Conservation (phyloP, 768 basidiomycete genomes). For the Lyophyllum shimeji region DNA sequence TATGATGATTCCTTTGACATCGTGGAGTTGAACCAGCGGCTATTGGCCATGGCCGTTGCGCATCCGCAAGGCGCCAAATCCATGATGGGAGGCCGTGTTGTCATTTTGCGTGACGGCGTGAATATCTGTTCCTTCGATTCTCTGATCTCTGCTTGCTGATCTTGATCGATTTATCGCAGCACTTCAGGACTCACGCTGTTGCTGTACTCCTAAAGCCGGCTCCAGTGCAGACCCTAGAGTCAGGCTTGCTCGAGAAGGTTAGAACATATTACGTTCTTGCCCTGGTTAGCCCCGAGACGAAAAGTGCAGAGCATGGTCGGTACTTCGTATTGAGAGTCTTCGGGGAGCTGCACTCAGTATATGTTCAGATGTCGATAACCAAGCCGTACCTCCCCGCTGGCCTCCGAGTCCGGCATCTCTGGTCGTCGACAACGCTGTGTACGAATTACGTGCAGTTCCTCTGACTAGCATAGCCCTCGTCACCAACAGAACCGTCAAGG, state of each 20-base stretch:
- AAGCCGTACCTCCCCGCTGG: constrained; percentile 74
- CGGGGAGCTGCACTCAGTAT: background rate
- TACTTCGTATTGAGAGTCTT: background rate
- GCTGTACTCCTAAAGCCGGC: constrained; percentile 73
- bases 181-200: constrained; percentile 68
- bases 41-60: constrained; percentile 58
- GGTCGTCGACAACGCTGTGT: constrained; percentile 51
- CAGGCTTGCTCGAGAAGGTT: constrained; percentile 45
- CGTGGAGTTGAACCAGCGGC: constrained; percentile 56
- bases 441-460: constrained; percentile 66
- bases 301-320: constrained; percentile 53
- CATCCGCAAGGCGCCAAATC: constrained; percentile 69
- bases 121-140: constrained; percentile 21
- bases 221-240: constrained; percentile 42
- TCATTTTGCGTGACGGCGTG: constrained; percentile 82
- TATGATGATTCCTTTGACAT: constrained; percentile 74
- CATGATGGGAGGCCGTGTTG: constrained; percentile 72
- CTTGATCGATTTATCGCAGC: constrained; percentile 42
- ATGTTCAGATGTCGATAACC: constrained; percentile 52
- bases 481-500: constrained; percentile 72
- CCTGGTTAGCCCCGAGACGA: constrained; percentile 64
- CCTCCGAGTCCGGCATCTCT: constrained; percentile 56
- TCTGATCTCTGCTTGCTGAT: constrained; percentile 1
- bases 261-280: constrained; percentile 71
- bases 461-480: constrained; percentile 76